Evolutionary conservation across 257 asterid genomes (phyloP).

Genomic region (Plantago major): DNA sequence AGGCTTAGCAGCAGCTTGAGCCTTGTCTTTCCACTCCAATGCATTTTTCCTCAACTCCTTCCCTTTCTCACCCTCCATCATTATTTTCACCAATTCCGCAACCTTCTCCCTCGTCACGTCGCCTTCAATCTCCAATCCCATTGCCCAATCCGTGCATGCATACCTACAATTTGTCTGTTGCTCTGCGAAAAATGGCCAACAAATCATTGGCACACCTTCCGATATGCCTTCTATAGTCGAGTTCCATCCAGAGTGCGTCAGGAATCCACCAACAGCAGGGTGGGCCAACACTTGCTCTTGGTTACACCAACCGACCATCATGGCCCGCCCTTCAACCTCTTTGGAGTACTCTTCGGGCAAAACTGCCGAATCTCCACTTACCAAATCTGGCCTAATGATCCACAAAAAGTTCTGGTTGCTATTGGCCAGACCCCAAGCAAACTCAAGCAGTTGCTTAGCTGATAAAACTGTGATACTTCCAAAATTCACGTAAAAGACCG

Average conservation of each 20-base stretch:
- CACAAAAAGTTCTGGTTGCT: conserved; percentile 45
- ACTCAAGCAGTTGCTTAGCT: conserved; percentile 42
- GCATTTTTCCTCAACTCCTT: conserved; percentile 48
- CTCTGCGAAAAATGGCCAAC: conserved; percentile 76
- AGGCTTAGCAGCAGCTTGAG: conserved; percentile 27
- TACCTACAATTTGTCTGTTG: conserved; percentile 60
- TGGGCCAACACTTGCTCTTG: conserved; percentile 54
- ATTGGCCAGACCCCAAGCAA: conserved; percentile 71
- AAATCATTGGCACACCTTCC: conserved; percentile 57
- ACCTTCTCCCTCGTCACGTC: conserved; percentile 45
- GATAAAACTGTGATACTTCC: conserved; percentile 61
- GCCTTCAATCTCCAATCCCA: conserved; percentile 54
- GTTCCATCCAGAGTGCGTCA: conserved; percentile 71
- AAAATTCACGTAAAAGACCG: conserved; percentile 60
- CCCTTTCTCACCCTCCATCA: conserved; percentile 65
- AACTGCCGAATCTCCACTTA: conserved; percentile 36
- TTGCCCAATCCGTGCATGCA: conserved; percentile 41
- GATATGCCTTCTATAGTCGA: conserved; percentile 53
- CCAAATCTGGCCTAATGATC: conserved; percentile 61
- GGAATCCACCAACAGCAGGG: conserved; percentile 43
- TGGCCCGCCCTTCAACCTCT: conserved; percentile 40
- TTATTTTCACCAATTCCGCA: conserved; percentile 38
- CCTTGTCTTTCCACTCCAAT: conserved; percentile 43
- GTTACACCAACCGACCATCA: conserved; percentile 61
- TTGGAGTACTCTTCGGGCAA: conserved; percentile 38